phyloP scores from a whole-genome alignment of 352 stramenopile species.

The Phytophthora sansomeana region DNA sequence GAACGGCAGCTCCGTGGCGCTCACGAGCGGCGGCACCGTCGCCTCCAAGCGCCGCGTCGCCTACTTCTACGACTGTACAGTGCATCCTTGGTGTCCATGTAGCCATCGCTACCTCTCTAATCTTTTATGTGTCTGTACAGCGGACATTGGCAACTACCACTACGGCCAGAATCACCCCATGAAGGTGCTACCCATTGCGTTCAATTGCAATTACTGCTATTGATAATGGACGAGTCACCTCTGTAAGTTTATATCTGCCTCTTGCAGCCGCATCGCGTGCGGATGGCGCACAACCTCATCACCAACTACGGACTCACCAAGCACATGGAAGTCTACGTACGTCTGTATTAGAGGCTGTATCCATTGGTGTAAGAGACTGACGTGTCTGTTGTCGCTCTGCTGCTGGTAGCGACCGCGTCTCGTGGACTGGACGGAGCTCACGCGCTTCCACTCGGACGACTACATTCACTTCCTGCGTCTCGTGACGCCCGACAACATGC shows the following conservation, averaged over 20 bases:
- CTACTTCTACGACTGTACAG: slow-evolving; percentile 91
- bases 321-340: slow-evolving; percentile 99
- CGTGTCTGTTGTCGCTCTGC: slow-evolving; percentile 7
- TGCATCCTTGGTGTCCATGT: neutral
- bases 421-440: slow-evolving; percentile 97
- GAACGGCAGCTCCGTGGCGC: slow-evolving; percentile 45
- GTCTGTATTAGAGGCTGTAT: slow-evolving; percentile 23
- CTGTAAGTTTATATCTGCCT: neutral
- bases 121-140: slow-evolving; percentile 40
- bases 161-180: slow-evolving; percentile 96
- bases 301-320: slow-evolving; percentile 99
- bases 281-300: slow-evolving; percentile 99
- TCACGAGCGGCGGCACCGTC: slow-evolving; percentile 38
- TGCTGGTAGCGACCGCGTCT: slow-evolving; percentile 89
- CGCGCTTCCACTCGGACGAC: slow-evolving; percentile 99
- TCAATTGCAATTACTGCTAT: neutral
- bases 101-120: neutral
- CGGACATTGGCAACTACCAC: slow-evolving; percentile 99
- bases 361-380: slow-evolving; percentile 5
- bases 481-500: slow-evolving; percentile 99
- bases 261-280: slow-evolving; percentile 95
- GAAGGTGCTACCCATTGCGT: slow-evolving; percentile 56
- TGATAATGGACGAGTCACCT: neutral
- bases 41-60: slow-evolving; percentile 81
- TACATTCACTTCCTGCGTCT: slow-evolving; percentile 99